Base-by-base conservation (phyloP, 495 filamentous ascomycete species). In the Penicillium ochrochloron region DNA sequence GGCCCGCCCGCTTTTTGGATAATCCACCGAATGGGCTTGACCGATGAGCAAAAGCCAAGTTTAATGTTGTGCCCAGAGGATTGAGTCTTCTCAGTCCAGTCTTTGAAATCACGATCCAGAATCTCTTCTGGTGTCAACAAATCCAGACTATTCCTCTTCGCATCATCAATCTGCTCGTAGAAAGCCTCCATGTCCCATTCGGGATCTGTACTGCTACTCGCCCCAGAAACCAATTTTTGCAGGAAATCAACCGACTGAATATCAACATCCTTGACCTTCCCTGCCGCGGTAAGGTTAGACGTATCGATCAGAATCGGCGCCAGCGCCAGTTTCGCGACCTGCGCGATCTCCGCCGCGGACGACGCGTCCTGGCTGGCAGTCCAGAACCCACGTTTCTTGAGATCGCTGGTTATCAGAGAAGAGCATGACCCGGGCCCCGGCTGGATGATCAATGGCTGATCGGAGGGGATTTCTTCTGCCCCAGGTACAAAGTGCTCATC, bases 81-180 rank as follows among this genome's bases (percentile, higher is more conserved):
- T 17, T 65, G 53, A 2, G 71, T 60, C 0, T 57, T 69, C 68
- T 92, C 93, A 5, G 70, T 77, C 93, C 94, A 99, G 61, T 90
- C 84, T 77, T 99, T 99, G 76, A 95, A 99, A 75, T 99, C 95
- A 66, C 96, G 94, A 61, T 89, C 83, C 53, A 97, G 73, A 17
- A 97, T 83, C 64, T 97, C 96, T 3, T 85, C 74, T 62, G 95
- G 71, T 3, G 80, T 83, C 63, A 99, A 77, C 4, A 75, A 65
- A 57, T 85, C 85, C 51, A 98, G 83, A 58, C 79, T 81, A 64
- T 93, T 83, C 63, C 86, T 80, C 75, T 97, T 97, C 7, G 93
- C 88, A 5, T 73, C 60, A 17, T 82, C 77, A 54, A 97, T 79
- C 35, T 84, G 74, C 11, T 85, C 68, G 71, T 85, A 96, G 76